These are phyloP conservation scores for Annona squamosa DNA, from an alignment of 164 flowering plant species.

Conservation along the genomic window DNA sequence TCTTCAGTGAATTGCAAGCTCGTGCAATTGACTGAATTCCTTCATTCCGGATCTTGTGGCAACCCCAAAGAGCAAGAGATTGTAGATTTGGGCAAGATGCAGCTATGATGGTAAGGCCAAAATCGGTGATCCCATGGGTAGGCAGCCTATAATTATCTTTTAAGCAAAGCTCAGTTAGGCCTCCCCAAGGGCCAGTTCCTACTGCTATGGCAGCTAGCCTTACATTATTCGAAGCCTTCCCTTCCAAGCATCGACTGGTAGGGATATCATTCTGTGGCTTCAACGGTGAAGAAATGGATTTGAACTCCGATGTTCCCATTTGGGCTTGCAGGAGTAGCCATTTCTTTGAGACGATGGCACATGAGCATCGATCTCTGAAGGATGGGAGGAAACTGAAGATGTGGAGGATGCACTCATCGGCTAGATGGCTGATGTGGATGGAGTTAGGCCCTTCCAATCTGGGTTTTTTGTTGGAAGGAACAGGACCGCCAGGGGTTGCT, in stretches of 20 bases:
- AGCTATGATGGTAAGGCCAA: constrained; percentile 31
- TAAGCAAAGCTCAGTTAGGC: constrained; percentile 29
- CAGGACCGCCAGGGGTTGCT: not conserved
- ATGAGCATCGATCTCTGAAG: constrained; percentile 13
- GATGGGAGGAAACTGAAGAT: constrained; percentile 18
- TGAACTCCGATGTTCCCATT: constrained; percentile 14
- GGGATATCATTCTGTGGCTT: not conserved
- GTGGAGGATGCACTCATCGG: constrained; percentile 17
- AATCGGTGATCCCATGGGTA: constrained; percentile 25
- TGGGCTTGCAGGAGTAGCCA: constrained; percentile 18
- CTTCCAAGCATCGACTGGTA: constrained; percentile 27
- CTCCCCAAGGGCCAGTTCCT: constrained; percentile 23
- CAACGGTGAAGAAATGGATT: not conserved
- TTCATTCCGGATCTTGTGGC: constrained; percentile 22
- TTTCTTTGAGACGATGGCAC: constrained; percentile 17
- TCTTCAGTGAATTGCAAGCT: constrained; percentile 26
- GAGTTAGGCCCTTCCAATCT: constrained; percentile 1
- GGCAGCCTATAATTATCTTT: constrained; percentile 19
- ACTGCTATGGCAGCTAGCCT: constrained; percentile 38
- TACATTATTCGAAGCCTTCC: constrained; percentile 31
- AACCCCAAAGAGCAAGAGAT: constrained; percentile 27
- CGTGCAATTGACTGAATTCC: constrained; percentile 29
- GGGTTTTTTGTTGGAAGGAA: constrained; percentile 5
- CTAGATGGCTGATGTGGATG: constrained; percentile 10
- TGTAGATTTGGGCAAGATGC: constrained; percentile 28